phyloP scores from a whole-genome alignment of 495 filamentous ascomycete genomes.

The Hapsidospora chrysogenum region DNA sequence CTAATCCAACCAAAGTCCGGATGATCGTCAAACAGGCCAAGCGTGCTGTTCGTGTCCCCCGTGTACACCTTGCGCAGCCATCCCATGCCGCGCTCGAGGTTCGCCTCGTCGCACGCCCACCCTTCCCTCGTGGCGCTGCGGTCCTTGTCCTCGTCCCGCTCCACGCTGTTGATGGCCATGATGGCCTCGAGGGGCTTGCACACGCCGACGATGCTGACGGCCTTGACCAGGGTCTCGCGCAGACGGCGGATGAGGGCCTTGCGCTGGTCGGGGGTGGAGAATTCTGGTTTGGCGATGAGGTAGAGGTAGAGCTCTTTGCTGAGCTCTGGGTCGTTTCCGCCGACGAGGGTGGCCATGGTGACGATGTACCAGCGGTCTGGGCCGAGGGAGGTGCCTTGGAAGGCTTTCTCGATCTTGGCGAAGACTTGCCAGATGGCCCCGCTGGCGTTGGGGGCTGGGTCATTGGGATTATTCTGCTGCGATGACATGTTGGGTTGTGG shows the following conservation, averaged over 20 bases:
- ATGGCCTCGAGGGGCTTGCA: conserved; percentile 36
- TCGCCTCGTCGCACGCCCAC: conserved; percentile 27
- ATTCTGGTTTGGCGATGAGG: conserved; percentile 24
- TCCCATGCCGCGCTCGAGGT: conserved; percentile 23
- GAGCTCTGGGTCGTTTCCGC: conserved; percentile 27
- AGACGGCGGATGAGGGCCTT: conserved; percentile 31
- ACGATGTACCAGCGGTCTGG: conserved; percentile 41
- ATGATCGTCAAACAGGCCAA: conserved; percentile 30
- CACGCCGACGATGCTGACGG: conserved; percentile 31
- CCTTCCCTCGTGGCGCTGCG: conserved; percentile 26
- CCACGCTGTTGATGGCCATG: conserved; percentile 26
- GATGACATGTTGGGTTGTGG: too few species aligned
- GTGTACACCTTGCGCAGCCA: conserved; percentile 30
- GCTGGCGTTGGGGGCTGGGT: too few species aligned
- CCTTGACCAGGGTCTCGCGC: conserved; percentile 35
- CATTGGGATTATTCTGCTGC: too few species aligned
- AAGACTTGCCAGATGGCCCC: conserved; percentile 20
- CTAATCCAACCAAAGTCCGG: conserved; percentile 25
- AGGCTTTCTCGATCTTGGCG: conserved; percentile 30
- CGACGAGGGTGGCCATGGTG: conserved; percentile 28
- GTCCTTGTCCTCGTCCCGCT: conserved; percentile 33
- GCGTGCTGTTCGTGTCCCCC: conserved; percentile 16
- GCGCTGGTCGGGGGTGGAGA: conserved; percentile 17
- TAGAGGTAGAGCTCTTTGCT: conserved; percentile 32
- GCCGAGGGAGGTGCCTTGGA: conserved; percentile 28